A percentile compares a stretch with the other conserved stretches of the same genome.
Conservation (phyloP, 352 stramenopile genomes). For the Globisporangium mamillatum region DNA sequence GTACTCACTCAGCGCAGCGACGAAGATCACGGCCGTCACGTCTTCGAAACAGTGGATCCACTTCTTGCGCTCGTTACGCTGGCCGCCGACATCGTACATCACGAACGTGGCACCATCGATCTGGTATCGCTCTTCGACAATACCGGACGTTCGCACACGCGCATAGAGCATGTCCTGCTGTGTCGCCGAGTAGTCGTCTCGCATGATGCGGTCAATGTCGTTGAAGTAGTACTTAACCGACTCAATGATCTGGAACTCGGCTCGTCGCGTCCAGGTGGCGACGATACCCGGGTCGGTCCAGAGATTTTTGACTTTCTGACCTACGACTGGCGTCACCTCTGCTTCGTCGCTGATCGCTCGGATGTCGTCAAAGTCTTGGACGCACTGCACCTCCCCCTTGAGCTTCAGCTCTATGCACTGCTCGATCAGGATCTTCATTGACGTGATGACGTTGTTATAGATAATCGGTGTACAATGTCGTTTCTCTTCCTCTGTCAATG, state of each 20-base stretch:
- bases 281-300: slow-evolving; percentile 91
- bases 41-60: slow-evolving; percentile 98
- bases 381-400: slow-evolving; percentile 69
- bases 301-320: slow-evolving; percentile 92
- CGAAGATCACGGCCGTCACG: slow-evolving; percentile 96
- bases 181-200: slow-evolving; percentile 89
- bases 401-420: slow-evolving; percentile 82
- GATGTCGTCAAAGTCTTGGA: slow-evolving; percentile 82
- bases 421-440: slow-evolving; percentile 91
- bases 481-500: slow-evolving; percentile 86
- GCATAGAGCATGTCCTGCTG: slow-evolving; percentile 96
- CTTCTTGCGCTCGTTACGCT: slow-evolving; percentile 96
- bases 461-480: slow-evolving; percentile 85
- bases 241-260: slow-evolving; percentile 96
- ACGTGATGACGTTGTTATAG: slow-evolving; percentile 90
- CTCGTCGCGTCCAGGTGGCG: slow-evolving; percentile 87
- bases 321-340: slow-evolving; percentile 88
- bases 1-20: slow-evolving; percentile 94
- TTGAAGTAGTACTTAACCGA: slow-evolving; percentile 98
- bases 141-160: slow-evolving; percentile 93
- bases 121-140: slow-evolving; percentile 94
- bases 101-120: slow-evolving; percentile 96
- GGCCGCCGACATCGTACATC: slow-evolving; percentile 96
- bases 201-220: slow-evolving; percentile 93
- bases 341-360: slow-evolving; percentile 76